Conservation (phyloP, 495 filamentous ascomycete species). For the Xylaria grammica region DNA sequence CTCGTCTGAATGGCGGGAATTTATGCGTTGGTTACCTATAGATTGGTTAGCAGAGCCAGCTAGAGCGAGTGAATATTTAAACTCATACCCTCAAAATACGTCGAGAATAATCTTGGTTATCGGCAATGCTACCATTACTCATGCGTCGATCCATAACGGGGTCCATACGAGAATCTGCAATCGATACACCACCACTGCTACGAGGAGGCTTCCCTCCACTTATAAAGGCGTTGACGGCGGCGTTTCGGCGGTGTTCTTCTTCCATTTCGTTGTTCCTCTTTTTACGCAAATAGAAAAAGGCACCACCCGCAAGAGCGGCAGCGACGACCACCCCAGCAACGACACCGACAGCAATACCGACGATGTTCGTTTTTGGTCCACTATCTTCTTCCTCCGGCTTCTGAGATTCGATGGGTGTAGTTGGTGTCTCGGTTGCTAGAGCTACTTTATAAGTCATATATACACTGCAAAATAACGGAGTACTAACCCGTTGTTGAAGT, state of each 20-base stretch:
- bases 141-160: slow-evolving; percentile 87
- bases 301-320: slow-evolving; percentile 66
- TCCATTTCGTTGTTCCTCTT: slow-evolving; percentile 75
- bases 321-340: slow-evolving; percentile 82
- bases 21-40: slow-evolving; percentile 64
- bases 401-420: neutral
- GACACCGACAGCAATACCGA: slow-evolving; percentile 84
- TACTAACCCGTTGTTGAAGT: slow-evolving; percentile 15
- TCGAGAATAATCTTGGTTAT: slow-evolving; percentile 96
- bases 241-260: slow-evolving; percentile 78
- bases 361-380: slow-evolving; percentile 43
- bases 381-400: neutral
- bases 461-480: neutral
- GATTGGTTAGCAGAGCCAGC: slow-evolving; percentile 31
- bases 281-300: slow-evolving; percentile 77
- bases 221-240: slow-evolving; percentile 70
- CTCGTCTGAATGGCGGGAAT: slow-evolving; percentile 38
- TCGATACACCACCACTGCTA: slow-evolving; percentile 62
- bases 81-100: slow-evolving; percentile 87
- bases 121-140: slow-evolving; percentile 96
- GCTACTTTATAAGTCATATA: slow-evolving; percentile 7
- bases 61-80: neutral
- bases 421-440: neutral
- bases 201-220: slow-evolving; percentile 60
- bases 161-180: slow-evolving; percentile 85